Evolutionary conservation across 2,329 filamentous ascomycete species (phyloP).

Genomic region (Fusarium sp.): DNA sequence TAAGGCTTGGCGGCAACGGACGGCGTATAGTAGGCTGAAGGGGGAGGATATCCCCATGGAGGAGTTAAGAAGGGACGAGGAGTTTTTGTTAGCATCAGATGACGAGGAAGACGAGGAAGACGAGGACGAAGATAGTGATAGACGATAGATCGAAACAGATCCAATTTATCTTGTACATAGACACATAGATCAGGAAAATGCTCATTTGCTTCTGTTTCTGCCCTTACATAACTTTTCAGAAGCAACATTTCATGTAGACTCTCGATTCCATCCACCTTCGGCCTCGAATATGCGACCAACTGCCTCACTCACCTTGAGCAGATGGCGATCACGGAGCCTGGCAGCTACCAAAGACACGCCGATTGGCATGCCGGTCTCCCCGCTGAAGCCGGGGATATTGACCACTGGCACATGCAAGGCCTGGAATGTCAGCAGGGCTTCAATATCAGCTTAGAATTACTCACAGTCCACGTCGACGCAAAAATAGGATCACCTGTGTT

Average conservation of each 20-base stretch:
- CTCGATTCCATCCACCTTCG: slow-evolving; percentile 44
- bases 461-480: slow-evolving; percentile 66
- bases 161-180: background rate
- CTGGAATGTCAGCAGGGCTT: slow-evolving; percentile 28
- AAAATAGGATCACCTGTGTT: slow-evolving; percentile 69
- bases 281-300: slow-evolving; percentile 53
- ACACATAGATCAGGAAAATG: background rate
- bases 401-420: slow-evolving; percentile 71
- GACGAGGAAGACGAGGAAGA: slow-evolving; percentile 6
- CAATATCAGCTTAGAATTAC: slow-evolving; percentile 53
- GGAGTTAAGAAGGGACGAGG: slow-evolving; percentile 55
- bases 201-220: background rate
- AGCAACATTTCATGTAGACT: no score
- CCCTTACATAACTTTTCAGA: background rate
- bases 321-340: slow-evolving; percentile 60
- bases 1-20: slow-evolving; percentile 15
- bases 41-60: slow-evolving; percentile 47
- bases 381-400: slow-evolving; percentile 73
- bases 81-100: slow-evolving; percentile 36
- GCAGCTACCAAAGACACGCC: slow-evolving; percentile 66
- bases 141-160: background rate
- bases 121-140: background rate
- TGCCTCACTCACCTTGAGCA: slow-evolving; percentile 57
- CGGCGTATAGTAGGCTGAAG: slow-evolving; percentile 40
- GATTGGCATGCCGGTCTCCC: slow-evolving; percentile 65